Percentiles rank a stretch among this genome's conserved stretches.
Conservation (phyloP, 495 filamentous ascomycete genomes). For the Aspergillus sclerotiicarbonarius region DNA sequence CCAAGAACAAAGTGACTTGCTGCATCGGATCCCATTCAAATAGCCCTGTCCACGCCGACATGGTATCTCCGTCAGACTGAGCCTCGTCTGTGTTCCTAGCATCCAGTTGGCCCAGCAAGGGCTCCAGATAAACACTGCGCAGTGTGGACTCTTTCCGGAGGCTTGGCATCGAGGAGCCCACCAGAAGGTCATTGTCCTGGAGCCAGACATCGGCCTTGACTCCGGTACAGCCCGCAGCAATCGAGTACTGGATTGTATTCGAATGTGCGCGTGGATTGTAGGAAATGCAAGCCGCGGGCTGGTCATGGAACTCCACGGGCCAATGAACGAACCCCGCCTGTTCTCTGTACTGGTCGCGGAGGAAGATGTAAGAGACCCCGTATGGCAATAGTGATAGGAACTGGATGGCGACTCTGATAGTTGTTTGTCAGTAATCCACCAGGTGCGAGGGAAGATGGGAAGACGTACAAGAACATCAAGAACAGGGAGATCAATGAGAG, state of each 20-base stretch:
- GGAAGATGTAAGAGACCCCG: constrained; percentile 16
- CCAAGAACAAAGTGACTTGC: constrained; percentile 32
- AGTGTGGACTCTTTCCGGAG: constrained; percentile 58
- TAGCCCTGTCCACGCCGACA: constrained; percentile 39
- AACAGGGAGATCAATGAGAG: constrained; percentile 28
- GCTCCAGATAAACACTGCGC: constrained; percentile 61
- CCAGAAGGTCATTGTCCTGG: constrained; percentile 45
- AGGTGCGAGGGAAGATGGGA: background rate
- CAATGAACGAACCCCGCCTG: constrained; percentile 15
- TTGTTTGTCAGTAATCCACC: constrained; percentile 1
- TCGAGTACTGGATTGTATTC: constrained; percentile 55
- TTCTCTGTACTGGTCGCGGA: background rate
- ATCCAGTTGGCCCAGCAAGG: constrained; percentile 57
- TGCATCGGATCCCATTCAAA: constrained; percentile 46
- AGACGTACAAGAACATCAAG: constrained; percentile 34
- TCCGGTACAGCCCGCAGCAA: constrained; percentile 56
- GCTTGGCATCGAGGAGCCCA: constrained; percentile 57
- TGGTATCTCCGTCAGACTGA: background rate
- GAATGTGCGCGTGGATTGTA: constrained; percentile 70
- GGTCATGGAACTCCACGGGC: constrained; percentile 25
- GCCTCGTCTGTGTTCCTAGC: constrained; percentile 43
- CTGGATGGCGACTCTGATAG: constrained; percentile 20
- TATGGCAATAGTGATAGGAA: constrained; percentile 20
- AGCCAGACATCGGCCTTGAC: constrained; percentile 77
- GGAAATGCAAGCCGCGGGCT: constrained; percentile 55